Base-by-base conservation (phyloP, 2,329 filamentous ascomycete genomes). In the Colletotrichum somersetense region DNA sequence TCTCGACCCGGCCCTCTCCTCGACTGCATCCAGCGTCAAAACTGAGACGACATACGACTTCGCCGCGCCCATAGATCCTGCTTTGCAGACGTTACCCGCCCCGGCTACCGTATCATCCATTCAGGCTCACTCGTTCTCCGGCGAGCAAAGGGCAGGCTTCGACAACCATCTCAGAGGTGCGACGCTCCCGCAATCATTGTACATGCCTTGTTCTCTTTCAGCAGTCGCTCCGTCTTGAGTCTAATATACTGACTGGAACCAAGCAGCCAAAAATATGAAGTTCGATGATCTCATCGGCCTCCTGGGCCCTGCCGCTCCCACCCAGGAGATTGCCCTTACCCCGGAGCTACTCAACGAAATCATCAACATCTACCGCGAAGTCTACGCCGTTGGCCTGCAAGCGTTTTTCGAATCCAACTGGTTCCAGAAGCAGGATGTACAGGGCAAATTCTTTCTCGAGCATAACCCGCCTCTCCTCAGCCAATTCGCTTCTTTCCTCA, bases 321-420 rank as follows among this genome's bases (percentile, higher is more conserved):
- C 87, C 30, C 85, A 89, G 71, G 80, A 82, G 75, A 85, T 88
- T 38, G 86, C 88, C 70, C 85, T 84, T 77, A 81, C 84, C 79
- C 80, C 87, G 70, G 85, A 86, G 44, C 82, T 81, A 30, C 77
- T 93, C 62, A 89, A 91, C 76, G 91, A 94, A 78, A 90, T 94
- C 71, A 91, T 90, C 74, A 88, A 88, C 73, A 81, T 96, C 20
- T 97, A 93, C 81, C 88, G 89, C 76, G 91, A 92, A 75, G 91
- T 94, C 74, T 97, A 96, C 80, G 92, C 91, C 5, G 88, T 88
- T 1, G 92, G 91, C 10, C 88, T 96, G 58, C 91, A 93, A 80
- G 88, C 88, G 62, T 91, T 96, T 74, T 88, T 97, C 74, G 95
- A 98, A 80, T 93, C 94, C 8, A 88, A 87, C 38, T 98, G 95